These are phyloP conservation scores for Zygotorulaspora florentina DNA, from an alignment of 805 yeast species.

Conservation along the genomic window DNA sequence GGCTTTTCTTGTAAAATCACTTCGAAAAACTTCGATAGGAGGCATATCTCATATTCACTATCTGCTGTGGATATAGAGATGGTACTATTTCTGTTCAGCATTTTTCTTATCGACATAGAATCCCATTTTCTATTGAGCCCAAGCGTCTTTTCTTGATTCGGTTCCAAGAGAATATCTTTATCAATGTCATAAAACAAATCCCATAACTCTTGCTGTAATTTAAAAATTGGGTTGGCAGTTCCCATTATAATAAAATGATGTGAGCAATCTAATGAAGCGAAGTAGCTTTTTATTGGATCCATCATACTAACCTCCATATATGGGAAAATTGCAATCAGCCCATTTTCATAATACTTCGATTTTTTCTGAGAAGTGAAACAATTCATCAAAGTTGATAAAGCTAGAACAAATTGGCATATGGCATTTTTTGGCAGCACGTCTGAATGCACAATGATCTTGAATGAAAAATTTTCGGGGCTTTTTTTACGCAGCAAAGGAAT, in stretches of 20 bases:
- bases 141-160: constrained; percentile 8
- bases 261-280: constrained; percentile 29
- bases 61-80: constrained; percentile 3
- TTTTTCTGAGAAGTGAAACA: constrained; percentile 38
- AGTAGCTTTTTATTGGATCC: constrained; percentile 40
- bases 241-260: constrained; percentile 49
- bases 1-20: constrained; percentile 25
- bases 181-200: constrained; percentile 62
- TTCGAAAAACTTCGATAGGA: constrained; percentile 16
- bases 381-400: constrained; percentile 35
- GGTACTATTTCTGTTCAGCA: constrained; percentile 7
- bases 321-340: constrained; percentile 46
- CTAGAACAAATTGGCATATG: constrained; percentile 42
- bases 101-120: constrained; percentile 13
- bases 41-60: constrained; percentile 8
- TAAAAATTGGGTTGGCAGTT: constrained; percentile 62
- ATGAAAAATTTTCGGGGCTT: constrained; percentile 40
- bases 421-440: constrained; percentile 40
- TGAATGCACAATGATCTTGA: constrained; percentile 36
- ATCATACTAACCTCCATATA: constrained; percentile 58
- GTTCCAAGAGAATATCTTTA: constrained; percentile 37
- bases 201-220: constrained; percentile 51
- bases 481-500: constrained; percentile 36
- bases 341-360: constrained; percentile 40
- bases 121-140: constrained; percentile 8